Conservation (phyloP, 2,329 filamentous ascomycete genomes). For the Alternaria ethzedia region DNA sequence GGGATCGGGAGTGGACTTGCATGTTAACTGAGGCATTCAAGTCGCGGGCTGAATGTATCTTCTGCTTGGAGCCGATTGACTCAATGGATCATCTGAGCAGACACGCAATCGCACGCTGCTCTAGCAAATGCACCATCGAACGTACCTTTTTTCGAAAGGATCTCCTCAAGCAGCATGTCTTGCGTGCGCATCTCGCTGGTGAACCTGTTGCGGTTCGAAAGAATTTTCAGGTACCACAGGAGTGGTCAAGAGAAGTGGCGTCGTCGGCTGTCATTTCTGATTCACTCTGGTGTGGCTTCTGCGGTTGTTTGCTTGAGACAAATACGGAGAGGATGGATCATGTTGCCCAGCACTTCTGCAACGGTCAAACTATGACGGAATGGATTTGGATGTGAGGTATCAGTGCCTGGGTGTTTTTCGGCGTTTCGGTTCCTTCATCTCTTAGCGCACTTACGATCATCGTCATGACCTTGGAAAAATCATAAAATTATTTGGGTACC, state of each 20-base stretch:
- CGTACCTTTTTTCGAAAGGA: slow-evolving; percentile 21
- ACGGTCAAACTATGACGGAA: slow-evolving; percentile 5
- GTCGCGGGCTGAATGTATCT: slow-evolving; percentile 16
- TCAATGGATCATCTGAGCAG: slow-evolving; percentile 7
- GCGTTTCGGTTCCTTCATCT: background rate
- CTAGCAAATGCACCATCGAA: background rate
- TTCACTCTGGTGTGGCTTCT: slow-evolving; percentile 30
- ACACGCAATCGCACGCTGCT: slow-evolving; percentile 12
- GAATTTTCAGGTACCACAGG: slow-evolving; percentile 8
- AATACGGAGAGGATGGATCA: slow-evolving; percentile 16
- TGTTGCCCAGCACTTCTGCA: slow-evolving; percentile 18
- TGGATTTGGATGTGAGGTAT: background rate
- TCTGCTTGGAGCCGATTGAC: slow-evolving; percentile 9
- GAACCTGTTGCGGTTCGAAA: background rate
- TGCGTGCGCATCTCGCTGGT: slow-evolving; percentile 6
- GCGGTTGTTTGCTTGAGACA: background rate
- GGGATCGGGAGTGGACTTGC: too few species aligned
- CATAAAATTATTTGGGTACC: fast-evolving
- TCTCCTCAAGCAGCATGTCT: slow-evolving; percentile 21
- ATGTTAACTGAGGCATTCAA: too few species aligned
- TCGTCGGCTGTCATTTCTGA: too few species aligned
- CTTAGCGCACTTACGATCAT: background rate
- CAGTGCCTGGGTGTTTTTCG: background rate
- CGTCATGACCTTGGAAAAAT: background rate
- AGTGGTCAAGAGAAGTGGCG: slow-evolving; percentile 8